Evolutionary conservation across 768 basidiomycete species (phyloP).

Genomic region (Pholiota microspora): DNA sequence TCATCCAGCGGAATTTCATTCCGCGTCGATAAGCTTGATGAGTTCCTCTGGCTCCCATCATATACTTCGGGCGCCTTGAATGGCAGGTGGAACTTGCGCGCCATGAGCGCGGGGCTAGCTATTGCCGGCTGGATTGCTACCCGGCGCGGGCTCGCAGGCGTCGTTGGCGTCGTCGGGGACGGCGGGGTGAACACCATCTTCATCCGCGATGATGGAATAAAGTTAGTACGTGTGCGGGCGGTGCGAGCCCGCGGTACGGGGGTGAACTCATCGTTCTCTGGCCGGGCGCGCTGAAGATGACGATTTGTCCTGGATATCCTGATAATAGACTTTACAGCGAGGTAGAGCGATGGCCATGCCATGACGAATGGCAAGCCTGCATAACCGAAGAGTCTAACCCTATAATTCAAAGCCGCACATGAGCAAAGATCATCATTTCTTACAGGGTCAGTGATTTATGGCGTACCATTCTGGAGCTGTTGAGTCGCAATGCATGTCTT

Average conservation of each 20-base stretch:
- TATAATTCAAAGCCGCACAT: conserved; percentile 24
- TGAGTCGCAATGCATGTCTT: conserved; percentile 60
- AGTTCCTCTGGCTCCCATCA: not conserved
- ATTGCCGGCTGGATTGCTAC: conserved; percentile 23
- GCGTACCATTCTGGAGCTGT: conserved; percentile 57
- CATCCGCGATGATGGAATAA: not conserved
- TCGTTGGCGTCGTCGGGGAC: not conserved
- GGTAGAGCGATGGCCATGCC: conserved; percentile 48
- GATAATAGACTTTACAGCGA: conserved; percentile 44
- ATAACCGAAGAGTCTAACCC: conserved; percentile 66
- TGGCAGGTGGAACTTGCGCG: conserved; percentile 20
- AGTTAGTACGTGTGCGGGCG: not conserved
- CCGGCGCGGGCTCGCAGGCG: conserved; percentile 7
- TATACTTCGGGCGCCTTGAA: conserved; percentile 13
- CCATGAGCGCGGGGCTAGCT: conserved; percentile 14
- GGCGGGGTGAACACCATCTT: not conserved
- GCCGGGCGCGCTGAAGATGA: conserved; percentile 36
- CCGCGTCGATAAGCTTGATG: not conserved
- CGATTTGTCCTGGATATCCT: conserved; percentile 33
- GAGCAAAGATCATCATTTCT: not conserved
- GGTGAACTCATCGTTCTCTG: conserved; percentile 20
- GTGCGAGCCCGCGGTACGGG: conserved; percentile 12
- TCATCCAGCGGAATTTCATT: not conserved
- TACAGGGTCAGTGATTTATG: not conserved
- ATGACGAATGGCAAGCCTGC: conserved; percentile 54